phyloP scores from a whole-genome alignment of 495 filamentous ascomycete genomes.

The Staphylotrichum longicolle region DNA sequence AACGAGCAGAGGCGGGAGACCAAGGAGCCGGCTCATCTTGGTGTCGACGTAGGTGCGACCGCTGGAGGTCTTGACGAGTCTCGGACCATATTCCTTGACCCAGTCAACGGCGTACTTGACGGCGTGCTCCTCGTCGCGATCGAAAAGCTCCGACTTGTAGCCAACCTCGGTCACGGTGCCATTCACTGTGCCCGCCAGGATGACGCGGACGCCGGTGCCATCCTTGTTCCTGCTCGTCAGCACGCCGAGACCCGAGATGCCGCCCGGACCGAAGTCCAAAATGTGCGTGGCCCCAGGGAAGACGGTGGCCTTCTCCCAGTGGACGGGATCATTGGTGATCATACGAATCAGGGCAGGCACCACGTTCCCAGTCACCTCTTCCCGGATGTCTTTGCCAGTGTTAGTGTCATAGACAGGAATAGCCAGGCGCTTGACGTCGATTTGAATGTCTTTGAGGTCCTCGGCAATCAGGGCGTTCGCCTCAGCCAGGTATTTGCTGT shows the following conservation, averaged over 20 bases:
- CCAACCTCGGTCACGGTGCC: constrained; percentile 87
- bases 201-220: constrained; percentile 91
- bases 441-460: constrained; percentile 77
- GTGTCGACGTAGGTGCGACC: constrained; percentile 93
- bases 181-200: constrained; percentile 86
- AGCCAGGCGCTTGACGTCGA: constrained; percentile 63
- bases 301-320: constrained; percentile 91
- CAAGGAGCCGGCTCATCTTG: constrained; percentile 92
- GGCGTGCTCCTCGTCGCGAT: constrained; percentile 87
- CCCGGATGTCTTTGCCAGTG: constrained; percentile 75
- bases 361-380: constrained; percentile 58
- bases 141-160: constrained; percentile 95
- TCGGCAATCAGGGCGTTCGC: constrained; percentile 77
- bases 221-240: constrained; percentile 98
- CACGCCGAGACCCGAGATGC: constrained; percentile 93
- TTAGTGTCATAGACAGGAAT: constrained; percentile 88
- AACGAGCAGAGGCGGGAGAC: constrained; percentile 87
- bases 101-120: constrained; percentile 97
- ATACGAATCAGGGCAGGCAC: constrained; percentile 83
- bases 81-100: constrained; percentile 93
- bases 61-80: constrained; percentile 77
- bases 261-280: constrained; percentile 92
- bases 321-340: constrained; percentile 87
- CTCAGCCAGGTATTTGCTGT: constrained; percentile 84
- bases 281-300: constrained; percentile 91